Evolutionary conservation across 257 asterid genomes (phyloP), one percentile per base, ranked within the genome.

Genomic region (Ballota nigra): DNA sequence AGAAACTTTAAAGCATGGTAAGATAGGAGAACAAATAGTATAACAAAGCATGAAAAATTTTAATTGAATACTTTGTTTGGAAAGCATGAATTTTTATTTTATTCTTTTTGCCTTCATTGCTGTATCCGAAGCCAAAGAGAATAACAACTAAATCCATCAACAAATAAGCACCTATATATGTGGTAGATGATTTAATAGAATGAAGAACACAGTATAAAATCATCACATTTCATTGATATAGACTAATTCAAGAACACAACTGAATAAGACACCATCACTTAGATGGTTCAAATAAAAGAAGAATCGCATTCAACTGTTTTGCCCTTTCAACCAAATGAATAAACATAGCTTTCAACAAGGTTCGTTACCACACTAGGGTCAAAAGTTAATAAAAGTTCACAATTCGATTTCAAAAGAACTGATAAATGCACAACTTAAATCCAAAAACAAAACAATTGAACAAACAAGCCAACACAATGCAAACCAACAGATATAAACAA

Each of bases 1-100:
- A 28, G 58, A 6, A 73, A 52, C 26, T 13, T 5, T 53, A 19
- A 16, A n/a, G 8, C 65, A 59, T n/a, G 20, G 12, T 1, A 38
- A 40, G 15, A 79, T 53, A 47, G 6, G 63, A 63, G 63, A 70
- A 23, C 62, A 57, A n/a, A 52, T 28, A 38, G 12, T 23, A 8
- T 9, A 19, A 38, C 59, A 63, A 28, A 4, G 6, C 36, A 38
- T 19, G 19, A 7, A 52, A 19, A n/a, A n/a, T n/a, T n/a, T 26
- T 55, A 26, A 18, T 10, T 2, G 18, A 33, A 33, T 4, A 33
- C 8, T 19, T 40, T 34, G 20, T 16, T 29, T 12, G 10, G 51
- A 43, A 2, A 74, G 12, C 34, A 29, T 11, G 53, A 33, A 51
- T n/a, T n/a, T n/a, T n/a, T n/a, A n/a, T n/a, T n/a, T n/a, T n/a